phyloP scores from a whole-genome alignment of 176 grass and related monocot species.

The Carex littledalei region DNA sequence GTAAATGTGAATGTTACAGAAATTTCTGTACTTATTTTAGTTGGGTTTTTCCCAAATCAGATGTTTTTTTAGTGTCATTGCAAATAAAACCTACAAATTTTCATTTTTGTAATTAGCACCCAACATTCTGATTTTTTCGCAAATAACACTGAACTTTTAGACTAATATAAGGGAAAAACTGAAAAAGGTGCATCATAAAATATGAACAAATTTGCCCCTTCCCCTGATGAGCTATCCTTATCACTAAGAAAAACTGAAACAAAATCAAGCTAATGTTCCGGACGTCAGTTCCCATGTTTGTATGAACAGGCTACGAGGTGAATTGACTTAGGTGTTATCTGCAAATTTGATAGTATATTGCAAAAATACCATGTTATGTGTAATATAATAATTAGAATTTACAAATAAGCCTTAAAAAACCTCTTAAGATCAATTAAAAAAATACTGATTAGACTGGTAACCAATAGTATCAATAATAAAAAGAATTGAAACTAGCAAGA shows the following conservation, averaged over 20 bases:
- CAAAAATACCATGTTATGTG: not conserved
- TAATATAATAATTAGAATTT: not conserved
- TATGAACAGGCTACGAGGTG: not conserved
- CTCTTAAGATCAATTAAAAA: not conserved
- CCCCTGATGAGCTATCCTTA: not conserved
- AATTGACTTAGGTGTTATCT: not conserved
- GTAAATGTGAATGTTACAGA: too few species aligned
- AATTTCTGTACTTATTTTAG: not conserved
- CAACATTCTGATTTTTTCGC: not conserved
- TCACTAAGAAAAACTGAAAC: not conserved
- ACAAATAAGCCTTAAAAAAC: not conserved
- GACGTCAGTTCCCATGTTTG: not conserved
- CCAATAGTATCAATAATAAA: not conserved
- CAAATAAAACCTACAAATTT: not conserved
- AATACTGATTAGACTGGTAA: not conserved
- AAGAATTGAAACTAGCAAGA: not conserved
- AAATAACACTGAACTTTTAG: not conserved
- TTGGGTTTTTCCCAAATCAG: not conserved
- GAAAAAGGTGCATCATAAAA: not conserved
- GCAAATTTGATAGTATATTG: not conserved
- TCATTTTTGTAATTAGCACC: not conserved
- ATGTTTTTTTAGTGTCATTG: slow-evolving; percentile 6
- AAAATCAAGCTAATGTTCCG: not conserved
- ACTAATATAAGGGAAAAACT: not conserved
- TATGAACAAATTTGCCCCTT: not conserved